Evolutionary conservation across 1,139 yeast species (phyloP), one percentile per base, ranked within the genome.

Genomic region (Nakaseomyces kungkrabaensis): DNA sequence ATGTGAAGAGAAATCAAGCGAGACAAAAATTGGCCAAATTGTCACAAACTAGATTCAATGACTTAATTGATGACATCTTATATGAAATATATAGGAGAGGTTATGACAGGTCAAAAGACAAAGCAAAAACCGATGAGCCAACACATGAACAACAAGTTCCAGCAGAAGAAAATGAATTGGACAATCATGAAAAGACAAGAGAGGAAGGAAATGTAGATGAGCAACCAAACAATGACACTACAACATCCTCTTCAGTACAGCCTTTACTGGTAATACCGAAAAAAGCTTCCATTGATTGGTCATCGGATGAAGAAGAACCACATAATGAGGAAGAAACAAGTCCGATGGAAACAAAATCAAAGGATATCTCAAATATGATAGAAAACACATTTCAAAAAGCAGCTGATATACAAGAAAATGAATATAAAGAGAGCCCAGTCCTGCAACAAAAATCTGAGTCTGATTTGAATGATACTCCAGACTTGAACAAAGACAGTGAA

Each of bases 1-100:
- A 94, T 65, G 94, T 95, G 36, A 90, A 89, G 64, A 77, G 98
- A 62, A 94, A 94, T 66, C 96, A 89, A 67, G 98, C 98, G 3
- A 78, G 99, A 59, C 90, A 87, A 64, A 92, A 90, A 68, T 75
- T 94, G 57, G 85, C 97, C 2, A 80, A 88, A 43, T 76, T 94
- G 54, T 94, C 96, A 0, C 82, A 83, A 51, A 69, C 82, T 9
- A 71, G 97, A 53, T 92, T 92, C 69, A 83, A 83, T 61, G 98
- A 92, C 66, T 77, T 94, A 63, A 95, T 89, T 10, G 82, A 86
- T 51, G 99, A 94, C 67, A 90, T 92, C 45, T 73, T 85, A 46
- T 86, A 72, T 64, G 99, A 94, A 67, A 85, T 90, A 47, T 89
- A 85, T 61, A 77, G 96, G 61, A 74, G 98, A 60, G 76, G 76